Percentiles rank a stretch among this genome's conserved stretches.
These are phyloP conservation scores for Uncinocarpus reesii DNA, from an alignment of 2,329 filamentous ascomycete genomes.

Conservation along the genomic window DNA sequence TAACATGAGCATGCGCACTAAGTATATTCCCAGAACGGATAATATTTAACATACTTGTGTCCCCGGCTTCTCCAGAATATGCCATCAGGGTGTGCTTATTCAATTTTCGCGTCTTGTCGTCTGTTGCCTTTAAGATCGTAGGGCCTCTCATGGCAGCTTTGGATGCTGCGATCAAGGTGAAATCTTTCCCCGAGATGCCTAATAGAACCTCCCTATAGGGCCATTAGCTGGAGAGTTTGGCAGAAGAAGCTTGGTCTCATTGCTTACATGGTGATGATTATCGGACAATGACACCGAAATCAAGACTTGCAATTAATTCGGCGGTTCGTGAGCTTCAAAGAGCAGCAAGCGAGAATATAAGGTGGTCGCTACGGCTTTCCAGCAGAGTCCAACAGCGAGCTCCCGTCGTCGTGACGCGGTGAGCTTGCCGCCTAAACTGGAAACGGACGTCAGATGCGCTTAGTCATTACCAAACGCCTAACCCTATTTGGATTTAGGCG, in stretches of 20 bases:
- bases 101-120: constrained; percentile 89
- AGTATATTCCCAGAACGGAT: neutral
- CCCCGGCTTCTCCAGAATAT: constrained; percentile 89
- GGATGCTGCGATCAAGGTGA: constrained; percentile 91
- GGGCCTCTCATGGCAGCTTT: constrained; percentile 98
- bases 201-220: constrained; percentile 83
- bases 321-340: no score
- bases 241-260: neutral
- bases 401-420: constrained; percentile 6
- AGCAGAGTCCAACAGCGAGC: no score
- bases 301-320: neutral
- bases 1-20: neutral
- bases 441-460: constrained; percentile 2
- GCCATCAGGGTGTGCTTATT: constrained; percentile 94
- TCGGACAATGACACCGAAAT: neutral
- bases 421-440: constrained; percentile 10
- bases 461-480: neutral
- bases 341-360: no score
- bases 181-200: constrained; percentile 98
- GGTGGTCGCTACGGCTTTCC: no score
- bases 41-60: constrained; percentile 56
- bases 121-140: constrained; percentile 84
- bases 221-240: constrained; percentile 4
- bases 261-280: constrained; percentile 7
- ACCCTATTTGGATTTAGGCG: neutral